phyloP scores from a whole-genome alignment of 2,329 filamentous ascomycete species.

The Exserohilum rostratum region DNA sequence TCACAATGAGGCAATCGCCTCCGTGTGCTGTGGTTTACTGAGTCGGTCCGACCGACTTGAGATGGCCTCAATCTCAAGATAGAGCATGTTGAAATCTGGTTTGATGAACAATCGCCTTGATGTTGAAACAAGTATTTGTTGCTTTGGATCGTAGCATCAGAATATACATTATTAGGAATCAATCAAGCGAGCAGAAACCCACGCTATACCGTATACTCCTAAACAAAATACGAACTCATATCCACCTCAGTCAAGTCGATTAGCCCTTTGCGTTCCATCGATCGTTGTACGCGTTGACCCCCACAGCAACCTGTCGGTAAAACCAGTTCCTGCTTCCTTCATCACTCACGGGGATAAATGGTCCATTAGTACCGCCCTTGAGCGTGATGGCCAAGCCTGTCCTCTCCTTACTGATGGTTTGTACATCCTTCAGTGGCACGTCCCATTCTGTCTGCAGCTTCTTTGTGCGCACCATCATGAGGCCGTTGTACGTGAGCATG shows the following conservation, averaged over 20 bases:
- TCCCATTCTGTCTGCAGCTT: conserved; percentile 93
- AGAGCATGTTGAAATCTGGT: background rate
- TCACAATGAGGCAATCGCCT: conserved; percentile 1
- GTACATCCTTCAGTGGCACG: conserved; percentile 90
- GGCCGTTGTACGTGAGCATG: conserved; percentile 65
- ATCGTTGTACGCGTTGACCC: conserved; percentile 71
- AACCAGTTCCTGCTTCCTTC: conserved; percentile 75
- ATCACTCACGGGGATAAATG: conserved; percentile 92
- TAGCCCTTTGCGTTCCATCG: conserved; percentile 67
- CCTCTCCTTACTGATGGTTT: conserved; percentile 95
- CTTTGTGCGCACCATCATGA: conserved; percentile 88
- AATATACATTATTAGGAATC: conserved; percentile 9
- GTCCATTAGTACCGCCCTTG: conserved; percentile 89
- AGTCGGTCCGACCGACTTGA: background rate
- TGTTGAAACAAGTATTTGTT: background rate
- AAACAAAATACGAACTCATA: background rate
- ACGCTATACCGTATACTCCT: conserved; percentile 11
- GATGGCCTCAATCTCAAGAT: background rate
- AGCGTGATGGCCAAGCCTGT: conserved; percentile 89
- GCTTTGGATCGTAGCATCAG: background rate
- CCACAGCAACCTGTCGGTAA: conserved; percentile 69
- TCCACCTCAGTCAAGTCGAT: conserved; percentile 1
- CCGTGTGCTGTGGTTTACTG: background rate
- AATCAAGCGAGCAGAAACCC: background rate
- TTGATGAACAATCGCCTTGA: background rate